phyloP scores from a whole-genome alignment of 2,329 filamentous ascomycete species.

The Zasmidium angulare region DNA sequence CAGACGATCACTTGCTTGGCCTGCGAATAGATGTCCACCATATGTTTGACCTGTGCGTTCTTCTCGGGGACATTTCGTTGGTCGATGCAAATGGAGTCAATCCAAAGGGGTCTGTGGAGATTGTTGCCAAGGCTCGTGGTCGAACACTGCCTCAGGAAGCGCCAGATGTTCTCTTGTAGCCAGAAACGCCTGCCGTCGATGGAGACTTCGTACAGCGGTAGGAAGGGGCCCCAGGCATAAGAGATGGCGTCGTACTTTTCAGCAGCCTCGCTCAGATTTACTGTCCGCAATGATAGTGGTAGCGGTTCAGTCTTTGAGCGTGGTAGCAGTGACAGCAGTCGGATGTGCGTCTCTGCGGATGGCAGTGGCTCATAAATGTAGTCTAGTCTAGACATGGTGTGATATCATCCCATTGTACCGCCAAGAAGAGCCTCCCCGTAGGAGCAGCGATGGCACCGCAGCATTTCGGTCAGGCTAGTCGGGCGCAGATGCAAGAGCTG shows the following conservation, averaged over 20 bases:
- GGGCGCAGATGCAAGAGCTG: too few species aligned
- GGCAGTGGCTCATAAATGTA: not conserved
- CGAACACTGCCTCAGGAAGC: slow-evolving; percentile 3
- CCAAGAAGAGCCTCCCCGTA: too few species aligned
- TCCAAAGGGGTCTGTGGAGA: not conserved
- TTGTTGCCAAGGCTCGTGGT: slow-evolving; percentile 1
- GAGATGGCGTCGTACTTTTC: not conserved
- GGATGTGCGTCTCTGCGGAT: too few species aligned
- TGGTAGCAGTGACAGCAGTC: too few species aligned
- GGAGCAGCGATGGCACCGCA: too few species aligned
- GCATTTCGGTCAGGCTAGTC: too few species aligned
- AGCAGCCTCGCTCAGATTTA: not conserved
- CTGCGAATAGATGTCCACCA: not conserved
- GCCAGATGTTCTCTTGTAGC: not conserved
- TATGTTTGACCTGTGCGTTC: slow-evolving; percentile 2
- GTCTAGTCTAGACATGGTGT: too few species aligned
- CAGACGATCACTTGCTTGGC: not conserved
- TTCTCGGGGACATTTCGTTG: slow-evolving; percentile 5
- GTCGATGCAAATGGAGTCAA: slow-evolving; percentile 8
- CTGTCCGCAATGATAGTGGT: not conserved
- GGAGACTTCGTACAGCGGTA: not conserved
- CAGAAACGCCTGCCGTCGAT: not conserved
- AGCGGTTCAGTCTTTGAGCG: not conserved
- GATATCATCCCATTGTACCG: too few species aligned
- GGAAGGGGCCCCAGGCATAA: not conserved